Evolutionary conservation across 495 filamentous ascomycete species (phyloP), one percentile per base, ranked within the genome.

Genomic region (Trichoderma erinaceum): DNA sequence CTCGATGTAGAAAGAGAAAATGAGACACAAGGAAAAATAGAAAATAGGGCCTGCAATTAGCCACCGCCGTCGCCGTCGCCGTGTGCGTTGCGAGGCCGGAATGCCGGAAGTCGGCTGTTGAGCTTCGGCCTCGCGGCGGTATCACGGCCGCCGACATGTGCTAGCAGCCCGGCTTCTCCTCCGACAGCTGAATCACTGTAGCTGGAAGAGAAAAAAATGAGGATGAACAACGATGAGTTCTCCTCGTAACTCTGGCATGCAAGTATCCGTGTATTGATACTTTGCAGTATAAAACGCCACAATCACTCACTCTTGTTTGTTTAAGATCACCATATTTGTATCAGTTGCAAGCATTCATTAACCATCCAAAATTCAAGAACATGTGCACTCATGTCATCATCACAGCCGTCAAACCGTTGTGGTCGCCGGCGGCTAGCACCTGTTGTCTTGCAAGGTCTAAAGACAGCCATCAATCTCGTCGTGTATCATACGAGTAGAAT

Each of bases 101-200:
- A 25, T 6, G 25, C 56, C 52, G 56, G 56, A 61, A 2, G 56
- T 61, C 56, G 56, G 56, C 11, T 11, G 23, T 32, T 61, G 23
- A 5, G 56, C 7, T 61, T 61, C 56, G 56, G 56, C 25, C 56
- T 61, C 56, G 56, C 56, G 56, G 56, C 27, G 16, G 35, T 61
- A 13, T 32, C 56, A 23, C 56, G 56, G 56, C n/a, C 56, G 56
- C 56, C 56, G 56, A 61, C 56, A 25, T 16, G 23, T 27, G 56
- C 11, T 32, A 13, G 27, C 56, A 11, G 0, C 12, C 12, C 56
- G 56, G 56, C 10, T 35, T 10, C 27, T 3, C 56, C 25, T 32
- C 56, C 56, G 23, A 27, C 56, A 61, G 27, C 23, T 3, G 23
- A 16, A 16, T 48, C 18, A 15, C 44, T 48, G 44, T 48, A 48